Base-by-base conservation (phyloP, 805 yeast species). In the Myxozyma vanderwaltii region DNA sequence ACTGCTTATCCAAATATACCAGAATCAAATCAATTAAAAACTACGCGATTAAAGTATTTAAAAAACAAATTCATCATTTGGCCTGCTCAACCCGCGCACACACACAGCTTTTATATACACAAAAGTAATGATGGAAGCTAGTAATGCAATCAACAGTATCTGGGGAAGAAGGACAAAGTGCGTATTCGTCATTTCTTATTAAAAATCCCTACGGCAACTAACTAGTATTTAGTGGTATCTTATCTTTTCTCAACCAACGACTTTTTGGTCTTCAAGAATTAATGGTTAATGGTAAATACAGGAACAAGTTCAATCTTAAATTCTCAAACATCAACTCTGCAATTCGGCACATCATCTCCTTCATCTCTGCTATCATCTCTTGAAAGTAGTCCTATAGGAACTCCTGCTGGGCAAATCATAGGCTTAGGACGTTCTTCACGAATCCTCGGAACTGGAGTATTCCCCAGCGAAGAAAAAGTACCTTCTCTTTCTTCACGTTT, bases 141-240 rank as follows among this genome's bases (percentile, higher is more conserved):
- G 21, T 19, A 27, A 41, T 12, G 48, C 33, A 33, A 58, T 58
- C 12, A 27, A 43, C 7, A 58, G 40, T 40, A 58, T 58, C 17
- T 58, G 61, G 61, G 46, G 47, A 12, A 36, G 58, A 35, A 39
- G 58, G 33, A 46, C 56, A 29, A 58, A 58, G 61, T 58, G 35
- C 41, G 61, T 45, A 38, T 24, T 33, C 3, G 1, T 23, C 13
- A 19, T 44, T 13, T 24, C 24, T 15, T 15, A 8, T 17, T 3
- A 29, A 13, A 26, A 24, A 17, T 45, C 5, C 38, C 4, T 3
- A 26, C 17, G 15, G 43, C 7, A 17, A 26, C 7, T 27, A 27
- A 27, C 33, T 15, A 13, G 27, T 27, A 21, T 21, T 10, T 33
- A 53, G 46, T 46, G 36, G 45, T 46, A 39, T 24, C 48, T 29